phyloP scores from a whole-genome alignment of 768 basidiomycete genomes.

The Vishniacozyma victoriae region DNA sequence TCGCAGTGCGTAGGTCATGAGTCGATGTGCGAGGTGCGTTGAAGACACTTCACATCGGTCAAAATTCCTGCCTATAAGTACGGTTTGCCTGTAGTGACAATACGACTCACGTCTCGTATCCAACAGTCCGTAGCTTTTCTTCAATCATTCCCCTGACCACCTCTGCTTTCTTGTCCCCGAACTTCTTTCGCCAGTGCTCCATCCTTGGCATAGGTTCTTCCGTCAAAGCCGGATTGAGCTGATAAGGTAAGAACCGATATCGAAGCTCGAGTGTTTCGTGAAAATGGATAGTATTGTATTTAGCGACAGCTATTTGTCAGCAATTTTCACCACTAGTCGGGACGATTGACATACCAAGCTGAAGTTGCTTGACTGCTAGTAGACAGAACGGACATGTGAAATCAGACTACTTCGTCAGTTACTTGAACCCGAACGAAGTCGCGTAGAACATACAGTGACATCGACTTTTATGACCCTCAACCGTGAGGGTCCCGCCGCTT shows the following conservation, averaged over 20 bases:
- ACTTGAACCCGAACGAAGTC: background rate
- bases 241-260: slow-evolving; percentile 53
- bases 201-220: slow-evolving; percentile 28
- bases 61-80: background rate
- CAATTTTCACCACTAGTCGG: background rate
- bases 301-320: slow-evolving; percentile 13
- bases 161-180: slow-evolving; percentile 55
- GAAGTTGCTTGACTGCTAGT: slow-evolving; percentile 25
- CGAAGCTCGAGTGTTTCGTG: slow-evolving; percentile 44
- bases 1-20: slow-evolving; percentile 17
- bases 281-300: slow-evolving; percentile 43
- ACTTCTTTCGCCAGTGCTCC: slow-evolving; percentile 40
- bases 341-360: slow-evolving; percentile 5
- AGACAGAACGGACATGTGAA: slow-evolving; percentile 34
- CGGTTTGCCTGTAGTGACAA: slow-evolving; percentile 1
- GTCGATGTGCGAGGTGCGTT: slow-evolving; percentile 22
- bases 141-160: slow-evolving; percentile 55
- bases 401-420: slow-evolving; percentile 16
- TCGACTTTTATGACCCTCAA: slow-evolving; percentile 22
- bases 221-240: slow-evolving; percentile 49
- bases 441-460: slow-evolving; percentile 6
- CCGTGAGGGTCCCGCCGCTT: no score
- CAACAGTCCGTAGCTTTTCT: slow-evolving; percentile 57
- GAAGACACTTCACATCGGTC: slow-evolving; percentile 7
- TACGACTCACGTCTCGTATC: slow-evolving; percentile 57